phyloP scores from a whole-genome alignment of 495 filamentous ascomycete species.

The Staphylotrichum tortipilum region DNA sequence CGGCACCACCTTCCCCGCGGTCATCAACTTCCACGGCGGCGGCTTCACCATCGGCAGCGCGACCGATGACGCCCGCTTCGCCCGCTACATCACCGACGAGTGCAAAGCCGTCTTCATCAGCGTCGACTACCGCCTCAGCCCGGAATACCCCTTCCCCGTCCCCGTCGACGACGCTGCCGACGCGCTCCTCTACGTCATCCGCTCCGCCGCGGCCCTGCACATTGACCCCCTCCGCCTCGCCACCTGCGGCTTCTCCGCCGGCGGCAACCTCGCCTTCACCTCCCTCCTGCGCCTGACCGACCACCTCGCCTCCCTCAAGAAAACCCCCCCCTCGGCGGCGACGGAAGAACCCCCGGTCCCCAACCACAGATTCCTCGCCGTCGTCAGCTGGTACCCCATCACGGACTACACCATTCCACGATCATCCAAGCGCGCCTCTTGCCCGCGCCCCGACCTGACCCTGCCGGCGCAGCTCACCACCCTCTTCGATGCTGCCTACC shows the following conservation, averaged over 20 bases:
- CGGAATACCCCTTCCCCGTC: constrained; percentile 68
- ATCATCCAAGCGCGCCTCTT: constrained; percentile 56
- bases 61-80: constrained; percentile 67
- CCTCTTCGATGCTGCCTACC: constrained; percentile 81
- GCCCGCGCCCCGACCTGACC: constrained; percentile 58
- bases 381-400: constrained; percentile 74
- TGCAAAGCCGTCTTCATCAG: constrained; percentile 55
- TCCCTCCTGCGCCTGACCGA: constrained; percentile 58
- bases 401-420: constrained; percentile 74
- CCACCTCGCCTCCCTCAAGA: no score
- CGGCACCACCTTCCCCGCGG: constrained; percentile 47
- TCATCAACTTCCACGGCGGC: constrained; percentile 72
- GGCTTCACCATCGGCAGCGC: constrained; percentile 66
- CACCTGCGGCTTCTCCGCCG: constrained; percentile 77
- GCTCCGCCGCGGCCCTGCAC: constrained; percentile 44
- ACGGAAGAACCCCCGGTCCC: constrained; percentile 7
- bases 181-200: constrained; percentile 56
- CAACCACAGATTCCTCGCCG: constrained; percentile 26
- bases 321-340: no score
- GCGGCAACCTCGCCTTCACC: constrained; percentile 78
- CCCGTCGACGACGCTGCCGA: constrained; percentile 70
- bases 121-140: constrained; percentile 70
- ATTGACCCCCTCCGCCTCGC: constrained; percentile 46
- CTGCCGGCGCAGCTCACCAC: constrained; percentile 65
- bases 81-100: constrained; percentile 39